Conservation (phyloP, 2,329 filamentous ascomycete genomes). For the Thielaviopsis musarum region DNA sequence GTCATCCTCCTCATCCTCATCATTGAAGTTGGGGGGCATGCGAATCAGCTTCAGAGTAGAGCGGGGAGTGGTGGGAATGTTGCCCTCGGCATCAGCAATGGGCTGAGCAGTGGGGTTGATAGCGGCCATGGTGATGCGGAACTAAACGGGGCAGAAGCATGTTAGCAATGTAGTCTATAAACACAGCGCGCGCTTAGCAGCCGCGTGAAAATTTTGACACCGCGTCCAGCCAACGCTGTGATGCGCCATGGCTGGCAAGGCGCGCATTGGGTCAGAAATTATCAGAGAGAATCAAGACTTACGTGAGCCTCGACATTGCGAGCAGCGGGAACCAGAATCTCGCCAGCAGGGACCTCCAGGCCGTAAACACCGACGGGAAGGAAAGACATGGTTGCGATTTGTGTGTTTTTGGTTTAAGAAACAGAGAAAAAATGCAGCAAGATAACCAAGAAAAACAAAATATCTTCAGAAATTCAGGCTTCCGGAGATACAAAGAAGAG, state of each 20-base stretch:
- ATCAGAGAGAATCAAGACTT: conserved; percentile 25
- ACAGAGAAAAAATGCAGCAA: conserved; percentile 5
- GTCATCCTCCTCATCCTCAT: conserved; percentile 34
- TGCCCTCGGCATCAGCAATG: conserved; percentile 45
- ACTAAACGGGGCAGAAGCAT: conserved; percentile 33
- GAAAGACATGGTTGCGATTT: conserved; percentile 32
- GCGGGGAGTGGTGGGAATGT: conserved; percentile 46
- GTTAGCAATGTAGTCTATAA: conserved; percentile 16
- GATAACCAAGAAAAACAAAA: conserved; percentile 12
- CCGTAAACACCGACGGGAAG: conserved; percentile 71
- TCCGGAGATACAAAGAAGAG: not conserved
- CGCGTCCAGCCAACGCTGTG: not conserved
- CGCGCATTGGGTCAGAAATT: not conserved
- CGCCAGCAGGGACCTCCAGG: conserved; percentile 75
- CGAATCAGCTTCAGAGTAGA: conserved; percentile 88
- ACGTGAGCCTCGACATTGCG: conserved; percentile 72
- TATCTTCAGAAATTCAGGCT: not conserved
- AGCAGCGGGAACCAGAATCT: conserved; percentile 59
- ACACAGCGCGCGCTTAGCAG: not conserved
- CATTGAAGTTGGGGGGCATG: conserved; percentile 40
- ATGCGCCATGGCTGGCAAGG: not conserved
- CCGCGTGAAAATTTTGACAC: not conserved
- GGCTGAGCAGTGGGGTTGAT: conserved; percentile 74
- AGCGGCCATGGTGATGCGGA: conserved; percentile 96
- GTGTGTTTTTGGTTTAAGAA: not conserved